Percentiles rank a stretch among this genome's conserved stretches.
phyloP scores from a whole-genome alignment of 805 yeast genomes.

The Nakazawaea populi region DNA sequence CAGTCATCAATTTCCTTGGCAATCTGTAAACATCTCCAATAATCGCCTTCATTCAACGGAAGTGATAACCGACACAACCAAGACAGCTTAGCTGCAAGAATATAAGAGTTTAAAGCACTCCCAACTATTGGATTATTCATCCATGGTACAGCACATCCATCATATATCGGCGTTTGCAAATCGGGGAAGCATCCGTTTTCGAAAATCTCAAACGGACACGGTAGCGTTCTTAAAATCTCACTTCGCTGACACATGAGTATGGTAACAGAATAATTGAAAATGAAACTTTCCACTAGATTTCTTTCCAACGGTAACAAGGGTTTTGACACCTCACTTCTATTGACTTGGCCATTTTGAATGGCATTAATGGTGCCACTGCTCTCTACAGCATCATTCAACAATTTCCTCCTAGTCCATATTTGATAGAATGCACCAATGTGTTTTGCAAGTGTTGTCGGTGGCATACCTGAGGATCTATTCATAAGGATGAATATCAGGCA shows the following conservation, averaged over 20 bases:
- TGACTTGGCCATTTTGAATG: too few species aligned
- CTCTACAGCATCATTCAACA: slow-evolving; percentile 9
- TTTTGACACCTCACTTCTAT: too few species aligned
- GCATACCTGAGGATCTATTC: slow-evolving; percentile 25
- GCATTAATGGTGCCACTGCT: too few species aligned
- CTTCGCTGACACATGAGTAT: slow-evolving; percentile 28
- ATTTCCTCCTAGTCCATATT: slow-evolving; percentile 23
- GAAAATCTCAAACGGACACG: slow-evolving; percentile 35
- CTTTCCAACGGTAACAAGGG: slow-evolving; percentile 20
- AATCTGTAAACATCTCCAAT: not conserved
- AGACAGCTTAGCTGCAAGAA: slow-evolving; percentile 28
- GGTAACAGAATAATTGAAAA: slow-evolving; percentile 34
- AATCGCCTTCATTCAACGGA: slow-evolving; percentile 11
- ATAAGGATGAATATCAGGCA: slow-evolving; percentile 32
- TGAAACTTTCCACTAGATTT: slow-evolving; percentile 37
- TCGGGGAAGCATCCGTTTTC: slow-evolving; percentile 7
- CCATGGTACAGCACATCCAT: slow-evolving; percentile 28
- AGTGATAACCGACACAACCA: slow-evolving; percentile 21
- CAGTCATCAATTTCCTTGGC: not conserved
- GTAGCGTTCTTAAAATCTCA: slow-evolving; percentile 22
- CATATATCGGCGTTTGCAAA: slow-evolving; percentile 4
- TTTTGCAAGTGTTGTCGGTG: slow-evolving; percentile 20
- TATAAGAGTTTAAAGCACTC: slow-evolving; percentile 28
- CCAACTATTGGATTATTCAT: slow-evolving; percentile 38
- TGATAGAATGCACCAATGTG: slow-evolving; percentile 29